Conservation (phyloP, 2,329 filamentous ascomycete genomes). For the Gnomoniopsis sp. region DNA sequence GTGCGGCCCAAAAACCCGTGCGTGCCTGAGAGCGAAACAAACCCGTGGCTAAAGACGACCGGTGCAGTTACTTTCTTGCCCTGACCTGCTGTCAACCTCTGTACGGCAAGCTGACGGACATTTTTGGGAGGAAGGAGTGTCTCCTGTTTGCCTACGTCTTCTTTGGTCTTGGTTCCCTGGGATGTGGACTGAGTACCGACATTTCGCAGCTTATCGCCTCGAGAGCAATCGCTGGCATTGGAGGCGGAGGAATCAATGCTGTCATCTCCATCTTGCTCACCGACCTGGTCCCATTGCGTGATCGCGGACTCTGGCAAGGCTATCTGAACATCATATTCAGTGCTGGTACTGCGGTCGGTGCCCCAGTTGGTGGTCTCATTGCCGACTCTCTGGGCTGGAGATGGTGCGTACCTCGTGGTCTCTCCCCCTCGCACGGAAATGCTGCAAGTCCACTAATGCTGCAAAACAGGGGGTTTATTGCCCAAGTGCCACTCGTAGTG, state of each 20-base stretch:
- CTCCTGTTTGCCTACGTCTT: constrained; percentile 55
- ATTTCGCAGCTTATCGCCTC: constrained; percentile 31
- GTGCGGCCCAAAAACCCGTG: background rate
- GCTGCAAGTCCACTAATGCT: constrained; percentile 7
- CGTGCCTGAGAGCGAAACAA: too few species aligned
- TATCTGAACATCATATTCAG: constrained; percentile 70
- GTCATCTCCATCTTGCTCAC: constrained; percentile 67
- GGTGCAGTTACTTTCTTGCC: constrained; percentile 63
- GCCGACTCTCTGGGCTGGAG: constrained; percentile 73
- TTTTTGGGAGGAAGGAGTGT: constrained; percentile 66
- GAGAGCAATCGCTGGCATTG: constrained; percentile 52
- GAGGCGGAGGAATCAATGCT: constrained; percentile 69
- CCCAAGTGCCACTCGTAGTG: constrained; percentile 66
- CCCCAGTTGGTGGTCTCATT: constrained; percentile 68
- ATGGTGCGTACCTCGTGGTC: constrained; percentile 46
- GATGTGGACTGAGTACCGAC: constrained; percentile 53
- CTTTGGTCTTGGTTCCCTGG: constrained; percentile 37
- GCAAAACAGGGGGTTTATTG: constrained; percentile 60
- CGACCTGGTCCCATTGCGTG: constrained; percentile 66
- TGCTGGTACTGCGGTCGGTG: constrained; percentile 64
- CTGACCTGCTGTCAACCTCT: constrained; percentile 72
- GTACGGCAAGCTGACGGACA: constrained; percentile 44
- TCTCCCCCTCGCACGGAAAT: background rate
- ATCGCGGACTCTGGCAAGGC: constrained; percentile 72
- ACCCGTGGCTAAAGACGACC: background rate